phyloP scores from a whole-genome alignment of 2,329 filamentous ascomycete genomes.

The Colletotrichum somersetense region DNA sequence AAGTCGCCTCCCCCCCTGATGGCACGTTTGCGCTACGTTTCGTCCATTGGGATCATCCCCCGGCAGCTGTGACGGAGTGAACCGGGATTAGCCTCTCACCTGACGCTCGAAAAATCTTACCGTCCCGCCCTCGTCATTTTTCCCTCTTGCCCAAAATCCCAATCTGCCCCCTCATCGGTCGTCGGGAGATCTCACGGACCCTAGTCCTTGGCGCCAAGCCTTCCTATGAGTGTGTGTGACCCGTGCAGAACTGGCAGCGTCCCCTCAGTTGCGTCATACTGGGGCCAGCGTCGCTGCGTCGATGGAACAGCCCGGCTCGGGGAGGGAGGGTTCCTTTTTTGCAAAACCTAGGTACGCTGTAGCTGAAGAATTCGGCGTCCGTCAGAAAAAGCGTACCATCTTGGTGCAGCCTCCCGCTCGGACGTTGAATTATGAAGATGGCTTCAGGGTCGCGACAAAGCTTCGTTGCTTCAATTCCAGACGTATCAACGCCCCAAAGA shows the following conservation, averaged over 20 bases:
- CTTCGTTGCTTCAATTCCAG: conserved; percentile 9
- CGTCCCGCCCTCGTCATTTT: conserved; percentile 42
- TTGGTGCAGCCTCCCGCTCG: conserved; percentile 11
- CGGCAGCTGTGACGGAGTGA: conserved; percentile 32
- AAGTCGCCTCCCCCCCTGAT: not conserved
- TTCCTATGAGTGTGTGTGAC: conserved; percentile 19
- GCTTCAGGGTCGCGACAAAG: conserved; percentile 21
- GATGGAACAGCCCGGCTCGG: conserved; percentile 26
- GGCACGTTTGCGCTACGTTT: conserved; percentile 19
- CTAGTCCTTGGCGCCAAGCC: conserved; percentile 38
- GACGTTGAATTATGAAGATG: conserved; percentile 29
- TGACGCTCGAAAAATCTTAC: conserved; percentile 41
- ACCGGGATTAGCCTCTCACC: conserved; percentile 31
- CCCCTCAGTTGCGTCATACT: conserved; percentile 41
- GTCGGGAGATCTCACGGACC: conserved; percentile 36
- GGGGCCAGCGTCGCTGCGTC: conserved; percentile 13
- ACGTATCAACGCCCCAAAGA: not conserved
- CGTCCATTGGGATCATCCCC: conserved; percentile 35
- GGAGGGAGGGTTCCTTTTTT: not conserved
- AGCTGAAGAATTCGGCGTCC: not conserved
- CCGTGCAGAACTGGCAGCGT: conserved; percentile 37
- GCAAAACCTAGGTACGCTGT: not conserved
- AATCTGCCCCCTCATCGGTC: conserved; percentile 20
- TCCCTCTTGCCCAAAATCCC: not conserved
- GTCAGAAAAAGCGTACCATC: conserved; percentile 32